phyloP scores from a whole-genome alignment of 352 stramenopile genomes.

The Phytophthora litchii region DNA sequence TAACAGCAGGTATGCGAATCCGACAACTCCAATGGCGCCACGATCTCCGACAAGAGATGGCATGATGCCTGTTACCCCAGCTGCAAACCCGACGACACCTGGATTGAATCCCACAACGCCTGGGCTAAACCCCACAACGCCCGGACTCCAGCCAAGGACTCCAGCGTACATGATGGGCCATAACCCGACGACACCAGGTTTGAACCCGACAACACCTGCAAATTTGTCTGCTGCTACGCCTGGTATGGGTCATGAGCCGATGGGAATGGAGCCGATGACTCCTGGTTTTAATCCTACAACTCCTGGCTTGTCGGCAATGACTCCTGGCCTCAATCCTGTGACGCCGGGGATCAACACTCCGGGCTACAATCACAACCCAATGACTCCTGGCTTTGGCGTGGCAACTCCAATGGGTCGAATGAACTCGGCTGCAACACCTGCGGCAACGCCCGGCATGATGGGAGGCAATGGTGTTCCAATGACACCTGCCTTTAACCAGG shows the following conservation, averaged over 20 bases:
- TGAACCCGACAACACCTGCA: slow-evolving; percentile 77
- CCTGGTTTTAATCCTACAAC: slow-evolving; percentile 89
- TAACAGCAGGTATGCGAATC: slow-evolving; percentile 57
- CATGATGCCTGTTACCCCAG: slow-evolving; percentile 73
- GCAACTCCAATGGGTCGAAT: slow-evolving; percentile 81
- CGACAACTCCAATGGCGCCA: slow-evolving; percentile 58
- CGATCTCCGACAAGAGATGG: slow-evolving; percentile 68
- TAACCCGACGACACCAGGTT: slow-evolving; percentile 78
- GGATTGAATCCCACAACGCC: slow-evolving; percentile 85
- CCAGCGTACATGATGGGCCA: slow-evolving; percentile 52
- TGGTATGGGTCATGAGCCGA: slow-evolving; percentile 69
- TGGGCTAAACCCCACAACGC: slow-evolving; percentile 60
- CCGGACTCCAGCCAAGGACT: slow-evolving; percentile 70
- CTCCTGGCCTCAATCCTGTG: slow-evolving; percentile 78
- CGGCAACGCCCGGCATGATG: slow-evolving; percentile 79
- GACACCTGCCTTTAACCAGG: slow-evolving; percentile 75
- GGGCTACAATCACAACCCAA: slow-evolving; percentile 87
- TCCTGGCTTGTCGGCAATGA: slow-evolving; percentile 79
- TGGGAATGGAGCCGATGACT: slow-evolving; percentile 88
- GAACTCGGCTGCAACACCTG: slow-evolving; percentile 66
- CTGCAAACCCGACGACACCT: slow-evolving; percentile 74
- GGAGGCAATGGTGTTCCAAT: slow-evolving; percentile 66
- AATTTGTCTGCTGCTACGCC: slow-evolving; percentile 76
- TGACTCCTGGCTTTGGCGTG: slow-evolving; percentile 85
- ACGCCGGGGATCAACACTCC: slow-evolving; percentile 84